These are phyloP conservation scores for Jaltomata sinuosa DNA, from an alignment of 257 asterid species.

Conservation along the genomic window DNA sequence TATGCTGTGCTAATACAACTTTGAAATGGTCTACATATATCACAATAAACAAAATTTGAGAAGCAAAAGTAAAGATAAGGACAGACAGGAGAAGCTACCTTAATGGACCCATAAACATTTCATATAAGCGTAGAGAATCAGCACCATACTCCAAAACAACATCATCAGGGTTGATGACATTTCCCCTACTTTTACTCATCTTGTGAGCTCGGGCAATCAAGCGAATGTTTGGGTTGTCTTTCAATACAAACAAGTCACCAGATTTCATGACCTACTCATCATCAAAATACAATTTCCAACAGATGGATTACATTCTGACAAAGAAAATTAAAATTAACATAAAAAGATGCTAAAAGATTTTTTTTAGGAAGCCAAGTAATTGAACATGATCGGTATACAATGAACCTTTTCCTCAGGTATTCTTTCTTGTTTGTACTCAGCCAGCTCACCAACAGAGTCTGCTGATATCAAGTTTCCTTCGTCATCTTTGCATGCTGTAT, in stretches of 20 bases:
- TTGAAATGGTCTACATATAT: neutral
- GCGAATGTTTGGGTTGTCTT: constrained; percentile 60
- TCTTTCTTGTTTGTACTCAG: constrained; percentile 50
- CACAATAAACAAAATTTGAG: neutral
- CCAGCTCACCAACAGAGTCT: constrained; percentile 40
- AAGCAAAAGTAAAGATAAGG: constrained; percentile 1
- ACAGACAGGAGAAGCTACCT: constrained; percentile 37
- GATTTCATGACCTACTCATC: constrained; percentile 58
- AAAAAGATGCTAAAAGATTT: neutral
- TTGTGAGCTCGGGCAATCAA: constrained; percentile 81
- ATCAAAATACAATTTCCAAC: neutral
- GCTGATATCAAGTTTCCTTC: constrained; percentile 83
- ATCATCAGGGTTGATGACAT: constrained; percentile 94
- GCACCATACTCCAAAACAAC: constrained; percentile 92
- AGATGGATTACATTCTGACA: neutral
- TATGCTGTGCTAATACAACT: neutral
- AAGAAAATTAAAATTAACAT: neutral
- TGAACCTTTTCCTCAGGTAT: constrained; percentile 69
- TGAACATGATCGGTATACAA: neutral
- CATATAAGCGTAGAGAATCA: constrained; percentile 93
- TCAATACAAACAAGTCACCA: constrained; percentile 78
- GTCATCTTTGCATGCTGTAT: constrained; percentile 55
- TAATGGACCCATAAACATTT: constrained; percentile 99
- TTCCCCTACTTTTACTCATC: constrained; percentile 99
- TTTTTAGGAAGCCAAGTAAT: neutral